Base-by-base conservation (phyloP, 139 green algal species). In the Tetratostichococcus sp. region DNA sequence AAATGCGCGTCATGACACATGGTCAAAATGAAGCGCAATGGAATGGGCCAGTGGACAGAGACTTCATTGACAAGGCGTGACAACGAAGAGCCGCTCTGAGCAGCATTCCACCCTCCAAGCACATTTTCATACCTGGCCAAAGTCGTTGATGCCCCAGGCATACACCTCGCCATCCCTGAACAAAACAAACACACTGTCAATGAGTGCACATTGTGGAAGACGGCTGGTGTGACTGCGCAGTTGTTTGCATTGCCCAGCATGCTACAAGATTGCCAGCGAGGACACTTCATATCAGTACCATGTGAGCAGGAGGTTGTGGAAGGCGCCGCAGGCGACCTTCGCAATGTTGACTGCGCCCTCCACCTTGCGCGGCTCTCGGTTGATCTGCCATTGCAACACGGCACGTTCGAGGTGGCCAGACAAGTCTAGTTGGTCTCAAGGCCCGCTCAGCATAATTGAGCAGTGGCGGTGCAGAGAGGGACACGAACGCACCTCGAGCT, bases 131-230 rank as follows among this genome's bases (percentile, higher is more conserved):
- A 62, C 50, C 50, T 62, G 50, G 11, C 91, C 93, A 82, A 93
- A 97, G 80, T 97, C 92, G 77, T 97, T 97, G 75, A 82, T 95
- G 71, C 93, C 93, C 90, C 87, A 93, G 17, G 83, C 81, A 23
- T 88, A 70, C 35, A 94, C 85, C 34, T 85, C 28, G 17, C 87
- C 87, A 19, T 76, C 72, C 70, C 70, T 83, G 69, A 4, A 22
- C 14, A 4, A 25, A 4, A 4, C 8, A 4, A 4, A 70, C 30
- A 35, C 67, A 66, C 17, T 67, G 8, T 66, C 70, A 26, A n/a
- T n/a, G n/a, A n/a, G n/a, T n/a, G n/a, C n/a, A n/a, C n/a, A n/a
- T n/a, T n/a, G n/a, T n/a, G n/a, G n/a, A n/a, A n/a, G n/a, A n/a
- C n/a, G n/a, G n/a, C n/a, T n/a, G n/a, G n/a, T n/a, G n/a, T n/a